Base-by-base conservation (phyloP, 805 yeast species). In the Ogataea degrootiae region DNA sequence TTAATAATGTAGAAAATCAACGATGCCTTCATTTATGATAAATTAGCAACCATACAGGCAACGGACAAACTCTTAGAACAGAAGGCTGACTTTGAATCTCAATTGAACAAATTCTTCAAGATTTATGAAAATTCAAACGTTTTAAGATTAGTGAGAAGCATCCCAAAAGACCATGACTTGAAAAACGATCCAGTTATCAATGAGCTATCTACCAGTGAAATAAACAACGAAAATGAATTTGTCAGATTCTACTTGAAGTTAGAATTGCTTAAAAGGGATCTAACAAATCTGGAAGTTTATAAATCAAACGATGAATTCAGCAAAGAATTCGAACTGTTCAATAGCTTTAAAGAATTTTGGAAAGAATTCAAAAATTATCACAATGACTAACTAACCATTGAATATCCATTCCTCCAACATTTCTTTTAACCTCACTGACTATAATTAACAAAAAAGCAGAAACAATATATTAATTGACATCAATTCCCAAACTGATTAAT, bases 331-430 rank as follows among this genome's bases (percentile, higher is more conserved):
- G 44, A 49, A 29, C 19, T 54, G 40, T 51, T 54, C 39, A 47
- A 46, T 39, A 11, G 47, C 11, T 54, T 54, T 48, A 54, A 54
- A 38, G 49, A 43, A 11, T 41, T 54, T 33, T 54, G 55, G 57
- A 51, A 51, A 41, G 45, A 45, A 31, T 36, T 54, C 37, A 49
- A 46, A 35, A 14, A 45, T 26, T 11, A n/a, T 8, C 8, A 19
- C 6, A 6, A 17, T 3, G 17, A 8, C 17, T 15, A 34, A 15
- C 14, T n/a, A 34, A 34, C 15, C 15, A 3, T 6, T 34, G 36
- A 34, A 26, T 26, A 26, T 8, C 31, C 12, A 26, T 26, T 9
- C 12, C 3, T 26, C 4, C 31, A 9, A 3, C 12, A 9, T 26
- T 26, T 26, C 12, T 26, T 26, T 9, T 9, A 26, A 26, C 4